These are phyloP conservation scores for Bacterosira constricta DNA, from an alignment of 108 stramenopile species.

Conservation along the genomic window DNA sequence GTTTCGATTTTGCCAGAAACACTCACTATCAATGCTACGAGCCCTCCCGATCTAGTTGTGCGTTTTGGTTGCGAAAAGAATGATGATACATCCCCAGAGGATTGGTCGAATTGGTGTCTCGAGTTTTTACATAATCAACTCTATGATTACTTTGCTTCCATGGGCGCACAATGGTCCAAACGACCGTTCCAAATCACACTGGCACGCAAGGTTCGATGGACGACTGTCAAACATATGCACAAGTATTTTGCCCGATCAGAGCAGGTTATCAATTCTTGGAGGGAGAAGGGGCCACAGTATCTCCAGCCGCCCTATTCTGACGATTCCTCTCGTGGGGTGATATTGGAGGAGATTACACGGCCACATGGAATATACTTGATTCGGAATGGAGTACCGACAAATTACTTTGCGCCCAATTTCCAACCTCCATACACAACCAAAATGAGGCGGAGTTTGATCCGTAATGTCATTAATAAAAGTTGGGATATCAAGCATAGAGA, in stretches of 20 bases:
- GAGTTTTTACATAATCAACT: constrained; percentile 92
- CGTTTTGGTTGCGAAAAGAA: constrained; percentile 87
- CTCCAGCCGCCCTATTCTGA: constrained; percentile 75
- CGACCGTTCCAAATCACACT: constrained; percentile 87
- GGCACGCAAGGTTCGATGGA: constrained; percentile 85
- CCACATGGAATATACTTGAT: constrained; percentile 88
- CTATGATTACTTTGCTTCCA: constrained; percentile 76
- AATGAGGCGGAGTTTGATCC: constrained; percentile 76
- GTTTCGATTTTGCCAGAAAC: constrained; percentile 84
- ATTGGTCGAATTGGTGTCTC: constrained; percentile 91
- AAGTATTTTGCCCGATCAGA: constrained; percentile 88
- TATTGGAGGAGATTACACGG: constrained; percentile 74
- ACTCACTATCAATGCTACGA: constrained; percentile 72
- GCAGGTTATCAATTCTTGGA: constrained; percentile 84
- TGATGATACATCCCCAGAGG: constrained; percentile 85
- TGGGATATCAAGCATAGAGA: constrained; percentile 86
- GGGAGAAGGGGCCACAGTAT: constrained; percentile 87
- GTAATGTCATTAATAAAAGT: constrained; percentile 77
- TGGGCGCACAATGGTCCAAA: constrained; percentile 78
- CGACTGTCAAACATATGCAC: constrained; percentile 92
- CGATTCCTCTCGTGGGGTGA: constrained; percentile 56
- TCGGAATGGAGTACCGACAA: constrained; percentile 82
- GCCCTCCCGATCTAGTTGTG: constrained; percentile 83
- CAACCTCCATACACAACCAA: constrained; percentile 89
- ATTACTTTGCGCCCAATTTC: constrained; percentile 91